Base-by-base conservation (phyloP, 2,329 filamentous ascomycete species). In the Metarhizium guizhouense region DNA sequence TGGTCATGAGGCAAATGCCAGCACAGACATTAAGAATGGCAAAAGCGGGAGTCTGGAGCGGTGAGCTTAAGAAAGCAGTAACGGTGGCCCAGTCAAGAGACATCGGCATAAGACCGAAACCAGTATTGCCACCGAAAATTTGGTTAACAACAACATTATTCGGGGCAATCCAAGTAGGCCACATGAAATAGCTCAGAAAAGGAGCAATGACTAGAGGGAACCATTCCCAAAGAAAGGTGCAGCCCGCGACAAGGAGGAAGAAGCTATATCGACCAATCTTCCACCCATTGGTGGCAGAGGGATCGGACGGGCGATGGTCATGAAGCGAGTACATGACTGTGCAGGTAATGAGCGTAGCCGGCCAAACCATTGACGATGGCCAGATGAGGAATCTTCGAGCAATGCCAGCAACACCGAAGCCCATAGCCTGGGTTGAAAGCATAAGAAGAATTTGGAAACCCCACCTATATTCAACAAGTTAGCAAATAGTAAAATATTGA, bases 61-160 rank as follows among this genome's bases (percentile, higher is more conserved):
- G 83, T n/a, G 76, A 80, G 11, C 69, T 67, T 53, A 81, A 72
- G 62, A 79, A 85, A 11, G 77, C 81, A 1, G 78, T 76, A 57
- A 85, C 73, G 54, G 82, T 75, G 52, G 77, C 79, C 84, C 85
- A 87, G 68, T 87, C 84, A 56, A 88, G 82, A 0, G 83, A 85
- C 14, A 86, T 76, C 11, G 84, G 84, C 30, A 87, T 73, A 13
- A 88, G 69, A 0, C 80, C 82, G 4, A 87, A 69, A 0, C 84
- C 84, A 6, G 79, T 79, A 54, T 75, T 75, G 6, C 81, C 82
- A 3, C 84, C 84, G 57, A 87, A 87, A 6, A 87, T 64, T 64
- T 87, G 83, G 64, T 87, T 87, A 56, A 87, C 70, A 14, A 82
- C 67, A 2, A 81, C 70, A 58, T 80, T 85, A 38, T 83, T 74